Base-by-base conservation (phyloP, 441 rosid species). In the Oxalis stricta region DNA sequence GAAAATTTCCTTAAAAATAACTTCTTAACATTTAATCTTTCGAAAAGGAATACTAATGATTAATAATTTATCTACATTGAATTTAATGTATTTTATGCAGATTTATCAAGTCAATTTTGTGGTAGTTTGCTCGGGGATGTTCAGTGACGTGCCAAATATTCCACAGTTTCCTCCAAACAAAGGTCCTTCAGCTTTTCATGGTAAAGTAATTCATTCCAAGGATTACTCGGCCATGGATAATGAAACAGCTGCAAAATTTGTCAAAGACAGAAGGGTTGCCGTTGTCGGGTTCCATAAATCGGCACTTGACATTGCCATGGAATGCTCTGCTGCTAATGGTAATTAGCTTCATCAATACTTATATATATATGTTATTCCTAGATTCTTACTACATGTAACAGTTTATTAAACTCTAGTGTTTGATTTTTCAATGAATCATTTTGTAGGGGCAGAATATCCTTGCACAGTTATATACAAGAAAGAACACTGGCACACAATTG, bases 241-340 rank as follows among this genome's bases (percentile, higher is more conserved):
- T n/a, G 51, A 36, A 41, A 10, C 3, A 10, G 62, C 70, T 19
- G 52, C 32, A 5, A 18, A 47, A 3, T 54, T 39, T 15, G 48
- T 64, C 13, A 39, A 56, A 50, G 68, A 65, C 33, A 65, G 61
- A 41, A 46, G 26, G 22, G 55, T 69, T 11, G 31, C 50, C n/a
- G 54, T 69, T 13, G 59, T 64, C 6, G 70, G 74, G 4, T 33
- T 60, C 40, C 61, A 56, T 44, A 69, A 69, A 36, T 57, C 46
- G 7, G 74, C 70, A 8, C 18, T 64, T 43, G 74, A 64, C 54
- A 60, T 69, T 5, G 61, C 67, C n/a, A 50, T 53, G 56, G 68
- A 64, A 20, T 64, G 65, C 50, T 24, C 65, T 0, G 0, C 28
- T 2, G 56, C 41, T 0, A 69, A 64, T 19, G 65, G 74, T 68